Percentiles rank a stretch among this genome's conserved stretches.
These are phyloP conservation scores for Pholiota molesta DNA, from an alignment of 768 basidiomycete species.

Conservation along the genomic window DNA sequence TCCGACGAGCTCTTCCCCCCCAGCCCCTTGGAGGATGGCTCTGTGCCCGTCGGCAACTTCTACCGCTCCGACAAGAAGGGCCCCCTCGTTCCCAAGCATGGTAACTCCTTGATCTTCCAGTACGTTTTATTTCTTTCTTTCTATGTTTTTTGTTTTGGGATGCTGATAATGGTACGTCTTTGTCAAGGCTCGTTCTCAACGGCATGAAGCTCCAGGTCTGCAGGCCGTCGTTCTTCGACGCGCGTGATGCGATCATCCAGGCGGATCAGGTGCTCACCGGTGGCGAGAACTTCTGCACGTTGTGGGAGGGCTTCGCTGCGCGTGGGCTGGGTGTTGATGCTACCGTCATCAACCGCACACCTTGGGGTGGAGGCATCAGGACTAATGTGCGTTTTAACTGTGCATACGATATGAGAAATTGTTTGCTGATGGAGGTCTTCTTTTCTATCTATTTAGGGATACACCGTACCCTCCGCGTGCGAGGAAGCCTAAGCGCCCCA, in stretches of 20 bases:
- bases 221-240: conserved; percentile 87
- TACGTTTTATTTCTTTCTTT: conserved; percentile 31
- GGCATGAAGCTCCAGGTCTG: conserved; percentile 97
- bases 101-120: conserved; percentile 85
- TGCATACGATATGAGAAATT: not conserved
- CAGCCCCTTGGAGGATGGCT: conserved; percentile 58
- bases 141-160: not conserved
- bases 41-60: conserved; percentile 71
- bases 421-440: not conserved
- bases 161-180: conserved; percentile 1
- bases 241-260: conserved; percentile 87
- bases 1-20: conserved; percentile 85
- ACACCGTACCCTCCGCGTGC: conserved; percentile 31
- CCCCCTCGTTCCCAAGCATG: conserved; percentile 84
- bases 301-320: conserved; percentile 84
- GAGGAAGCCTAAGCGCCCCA: not conserved
- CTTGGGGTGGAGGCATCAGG: conserved; percentile 92
- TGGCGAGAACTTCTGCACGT: conserved; percentile 87
- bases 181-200: conserved; percentile 70
- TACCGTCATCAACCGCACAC: conserved; percentile 70
- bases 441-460: conserved; percentile 25
- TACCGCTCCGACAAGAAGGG: conserved; percentile 57
- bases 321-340: conserved; percentile 85
- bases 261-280: conserved; percentile 90
- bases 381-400: conserved; percentile 46